A percentile compares a stretch with the other conserved stretches of the same genome.
phyloP scores from a whole-genome alignment of 371 early-diverging fungal species.

The Smittium culicis region DNA sequence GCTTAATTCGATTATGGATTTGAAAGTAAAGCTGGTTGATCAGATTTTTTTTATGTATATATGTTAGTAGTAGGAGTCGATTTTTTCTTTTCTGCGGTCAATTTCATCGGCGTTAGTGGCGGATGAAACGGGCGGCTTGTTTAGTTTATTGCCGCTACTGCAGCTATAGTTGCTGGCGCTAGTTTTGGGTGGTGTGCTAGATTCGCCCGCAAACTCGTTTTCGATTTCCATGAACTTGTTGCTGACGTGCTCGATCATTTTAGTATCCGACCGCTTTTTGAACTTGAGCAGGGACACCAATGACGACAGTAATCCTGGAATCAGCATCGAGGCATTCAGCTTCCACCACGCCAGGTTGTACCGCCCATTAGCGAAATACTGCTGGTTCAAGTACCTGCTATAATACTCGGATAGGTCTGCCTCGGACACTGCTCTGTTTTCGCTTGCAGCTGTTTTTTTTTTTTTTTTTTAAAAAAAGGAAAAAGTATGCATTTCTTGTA shows the following conservation, averaged over 20 bases:
- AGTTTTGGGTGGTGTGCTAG: background rate
- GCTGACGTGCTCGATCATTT: constrained; percentile 15
- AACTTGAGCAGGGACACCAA: constrained; percentile 12
- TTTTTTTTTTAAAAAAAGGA: background rate
- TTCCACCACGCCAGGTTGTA: constrained; percentile 68
- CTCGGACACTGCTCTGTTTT: constrained; percentile 40
- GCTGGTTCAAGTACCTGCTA: constrained; percentile 56
- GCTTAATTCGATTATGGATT: background rate
- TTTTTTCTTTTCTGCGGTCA: constrained; percentile 29
- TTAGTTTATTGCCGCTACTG: background rate
- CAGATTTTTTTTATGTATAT: too few species aligned
- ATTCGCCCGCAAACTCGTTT: constrained; percentile 10
- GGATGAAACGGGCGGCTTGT: background rate
- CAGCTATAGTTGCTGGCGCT: background rate
- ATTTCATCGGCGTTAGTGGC: constrained; percentile 4
- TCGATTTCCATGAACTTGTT: constrained; percentile 17
- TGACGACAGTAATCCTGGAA: constrained; percentile 48
- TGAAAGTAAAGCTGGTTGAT: background rate
- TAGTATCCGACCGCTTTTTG: constrained; percentile 8
- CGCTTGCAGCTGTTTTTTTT: constrained; percentile 11
- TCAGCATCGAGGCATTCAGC: constrained; percentile 46
- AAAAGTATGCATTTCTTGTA: background rate
- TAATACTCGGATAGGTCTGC: constrained; percentile 63
- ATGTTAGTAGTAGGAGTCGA: constrained; percentile 27
- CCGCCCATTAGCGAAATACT: constrained; percentile 51